Base-by-base conservation (phyloP, 2,329 filamentous ascomycete genomes). In the Hypoxylon sp. region DNA sequence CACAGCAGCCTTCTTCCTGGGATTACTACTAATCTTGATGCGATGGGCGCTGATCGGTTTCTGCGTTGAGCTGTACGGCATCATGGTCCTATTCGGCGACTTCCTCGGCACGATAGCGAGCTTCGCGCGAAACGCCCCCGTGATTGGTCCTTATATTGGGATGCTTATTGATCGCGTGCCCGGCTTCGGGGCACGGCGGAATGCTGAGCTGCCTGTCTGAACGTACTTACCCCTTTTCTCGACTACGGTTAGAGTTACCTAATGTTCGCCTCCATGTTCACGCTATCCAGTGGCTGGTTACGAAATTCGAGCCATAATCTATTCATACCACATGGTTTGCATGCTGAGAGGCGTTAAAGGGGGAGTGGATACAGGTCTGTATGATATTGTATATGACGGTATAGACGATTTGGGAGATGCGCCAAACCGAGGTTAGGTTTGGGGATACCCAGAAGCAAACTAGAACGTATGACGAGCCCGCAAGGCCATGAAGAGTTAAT, bases 1-100 rank as follows among this genome's bases (percentile, higher is more conserved):
- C 70, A 97, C 93, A 0, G 90, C 90, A 3, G 94, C 94, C 14
- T 99, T 99, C 82, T 90, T 92, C 74, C 82, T 84, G 2, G 96
- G 96, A 12, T 91, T 99, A 39, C 75, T 89, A 8, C 86, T 99
- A 16, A 99, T 99, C 72, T 83, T 99, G 39, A 79, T 97, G 75
- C 88, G 91, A 66, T 99, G 96, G 94, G 92, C 96, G 0, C 85
- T 99, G 59, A 87, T 96, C 68, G 96, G 96, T 27, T 99, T 99
- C 81, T 75, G 91, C 62, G 87, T 98, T 72, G 96, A 99, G 81
- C 80, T 95, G 2, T 98, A 98, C 80, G 96, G 96, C 29, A 95
- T 99, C 71, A 87, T 96, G 71, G 87, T 97, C 54, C 83, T 99
- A 34, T 99, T 99, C 81, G 96, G 96, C 34, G 96, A 99, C 80